Base-by-base conservation (phyloP, 2,329 filamentous ascomycete genomes). In the Monosporascus sp. region DNA sequence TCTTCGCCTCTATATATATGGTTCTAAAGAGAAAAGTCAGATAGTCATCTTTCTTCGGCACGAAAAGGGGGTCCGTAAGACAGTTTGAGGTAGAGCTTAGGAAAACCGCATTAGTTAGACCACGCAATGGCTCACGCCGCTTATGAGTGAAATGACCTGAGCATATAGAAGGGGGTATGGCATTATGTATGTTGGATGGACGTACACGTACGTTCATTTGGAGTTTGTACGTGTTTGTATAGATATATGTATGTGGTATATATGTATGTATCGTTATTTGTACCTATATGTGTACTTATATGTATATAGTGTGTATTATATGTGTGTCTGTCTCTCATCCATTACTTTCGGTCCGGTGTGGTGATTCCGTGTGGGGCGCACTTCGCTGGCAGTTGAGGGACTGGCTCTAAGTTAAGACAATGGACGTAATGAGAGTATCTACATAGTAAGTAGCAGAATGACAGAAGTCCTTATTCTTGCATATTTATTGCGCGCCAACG, bases 61-160 rank as follows among this genome's bases (percentile, higher is more conserved):
- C 9, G 5, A 31, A 34, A 34, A 34, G 47, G 56, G 51, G 52
- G 57, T 57, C 54, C 58, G 60, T 55, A 62, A 58, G 57, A 57
- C 52, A 52, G 47, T 48, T 53, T 53, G 55, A 58, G 54, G 57
- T 61, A 62, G 63, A 67, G 60, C 64, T 55, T 62, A 57, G 60
- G 66, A 65, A 52, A 58, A 48, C 52, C 60, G 56, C 59, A 60
- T 62, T 61, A 67, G 65, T 62, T 61, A 67, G 65, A 64, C 51
- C 51, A 46, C 55, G 41, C 25, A 51, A 57, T 59, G 65, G 66
- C 61, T 62, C 64, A 55, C 56, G 63, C 64, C 63, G 48, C 49
- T 61, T 50, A 66, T 62, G 65, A 65, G 67, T 70, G 66, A 66
- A 68, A 58, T 41, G 55, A 57, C 53, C 38, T 55, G 60, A 54